Evolutionary conservation across 768 basidiomycete species (phyloP), one percentile per base, ranked within the genome.

Genomic region (Crepidotus variabilis): DNA sequence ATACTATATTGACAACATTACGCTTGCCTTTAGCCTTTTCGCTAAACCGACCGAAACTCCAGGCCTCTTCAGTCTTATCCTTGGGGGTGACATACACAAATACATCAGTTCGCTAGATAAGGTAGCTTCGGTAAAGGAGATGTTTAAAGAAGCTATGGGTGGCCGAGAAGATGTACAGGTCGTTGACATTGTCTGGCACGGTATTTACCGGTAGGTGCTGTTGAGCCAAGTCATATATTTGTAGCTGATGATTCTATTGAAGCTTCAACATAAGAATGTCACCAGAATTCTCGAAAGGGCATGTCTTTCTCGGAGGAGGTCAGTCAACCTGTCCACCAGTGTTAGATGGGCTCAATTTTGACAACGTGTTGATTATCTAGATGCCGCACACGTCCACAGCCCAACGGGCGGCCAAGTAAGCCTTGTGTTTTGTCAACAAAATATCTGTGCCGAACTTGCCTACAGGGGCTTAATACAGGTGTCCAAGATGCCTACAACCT

Each of bases 351-450:
- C 24, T 22, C 34, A 21, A 23, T 11, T 14, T 49, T 33, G 22
- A n/a, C 34, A 24, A 36, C 21, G 22, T 8, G n/a, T 33, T 52
- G 11, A 20, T 21, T 4, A 20, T 43, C 3, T 20, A 68, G 69
- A 72, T 57, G 68, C 72, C 11, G 71, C 62, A 7, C 72, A 73
- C 53, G 67, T 72, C 18, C 71, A 72, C 45, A 71, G 69, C 50
- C 69, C 65, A 6, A 65, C 68, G 2, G 72, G 71, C 10, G 69
- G 64, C 1, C 71, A 71, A 58, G 68, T 65, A 24, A 47, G 54
- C 20, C 50, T 11, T 14, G 9, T 10, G 45, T 23, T 14, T 10
- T 21, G 16, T 43, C 5, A 20, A 11, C 22, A 23, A 14, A 16
- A 13, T 14, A n/a, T 35, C 1, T 14, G 10, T n/a, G 52, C 23